Evolutionary conservation across 257 asterid species (phyloP).

Genomic region (Ehretia macrophylla): DNA sequence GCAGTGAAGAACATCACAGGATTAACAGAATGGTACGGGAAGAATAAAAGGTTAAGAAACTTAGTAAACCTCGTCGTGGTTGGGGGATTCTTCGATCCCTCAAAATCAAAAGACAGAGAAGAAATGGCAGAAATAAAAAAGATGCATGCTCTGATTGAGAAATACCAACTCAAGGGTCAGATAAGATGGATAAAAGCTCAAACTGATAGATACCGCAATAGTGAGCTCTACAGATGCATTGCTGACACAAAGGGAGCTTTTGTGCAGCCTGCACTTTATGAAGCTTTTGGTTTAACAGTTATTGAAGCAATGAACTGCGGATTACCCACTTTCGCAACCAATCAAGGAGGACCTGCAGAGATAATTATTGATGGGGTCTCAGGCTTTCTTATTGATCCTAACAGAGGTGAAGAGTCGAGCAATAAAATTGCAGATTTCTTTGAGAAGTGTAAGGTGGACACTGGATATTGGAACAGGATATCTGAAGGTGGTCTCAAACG

Average conservation of each 20-base stretch:
- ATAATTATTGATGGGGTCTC: conserved; percentile 74
- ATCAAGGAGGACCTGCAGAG: conserved; percentile 93
- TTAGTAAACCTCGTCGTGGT: conserved; percentile 77
- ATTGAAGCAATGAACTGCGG: conserved; percentile 93
- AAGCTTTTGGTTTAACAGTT: conserved; percentile 84
- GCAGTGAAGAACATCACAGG: conserved; percentile 76
- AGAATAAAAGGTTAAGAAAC: conserved; percentile 48
- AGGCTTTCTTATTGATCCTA: conserved; percentile 81
- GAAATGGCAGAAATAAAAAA: conserved; percentile 81
- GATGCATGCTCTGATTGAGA: conserved; percentile 67
- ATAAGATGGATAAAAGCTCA: conserved; percentile 94
- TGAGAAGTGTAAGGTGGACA: conserved; percentile 55
- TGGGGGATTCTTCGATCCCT: conserved; percentile 74
- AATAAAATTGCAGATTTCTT: conserved; percentile 67
- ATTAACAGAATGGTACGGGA: conserved; percentile 80
- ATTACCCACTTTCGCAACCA: conserved; percentile 83
- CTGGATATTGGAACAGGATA: conserved; percentile 54
- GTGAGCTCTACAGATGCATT: conserved; percentile 72
- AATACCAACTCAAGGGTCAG: conserved; percentile 65
- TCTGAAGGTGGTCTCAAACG: conserved; percentile 63
- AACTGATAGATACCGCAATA: conserved; percentile 66
- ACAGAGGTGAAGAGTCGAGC: conserved; percentile 57
- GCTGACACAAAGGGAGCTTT: conserved; percentile 88
- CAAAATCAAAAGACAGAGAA: conserved; percentile 79
- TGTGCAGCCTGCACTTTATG: conserved; percentile 82